Base-by-base conservation (phyloP, 2,329 filamentous ascomycete species). In the Fusarium beomiforme region DNA sequence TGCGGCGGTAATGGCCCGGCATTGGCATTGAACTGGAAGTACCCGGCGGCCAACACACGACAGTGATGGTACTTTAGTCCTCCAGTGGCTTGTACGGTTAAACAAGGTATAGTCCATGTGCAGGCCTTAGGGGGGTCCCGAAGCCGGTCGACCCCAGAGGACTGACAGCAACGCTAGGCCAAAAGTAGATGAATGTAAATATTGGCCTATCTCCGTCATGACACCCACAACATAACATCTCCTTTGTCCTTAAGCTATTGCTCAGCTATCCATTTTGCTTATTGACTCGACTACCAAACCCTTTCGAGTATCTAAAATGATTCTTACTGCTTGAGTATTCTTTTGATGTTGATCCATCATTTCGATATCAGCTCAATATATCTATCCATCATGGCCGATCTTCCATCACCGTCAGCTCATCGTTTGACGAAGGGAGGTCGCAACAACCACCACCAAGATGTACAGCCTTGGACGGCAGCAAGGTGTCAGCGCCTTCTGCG, bases 401-500 rank as follows among this genome's bases (percentile, higher is more conserved):
- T 53, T 17, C 46, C 65, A 26, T 64, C 62, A 12, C 61, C 63
- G 23, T 68, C 72, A 55, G 71, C 67, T 42, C 73, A 76, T 50
- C 54, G 57, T 24, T 55, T 70, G 12, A 39, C 55, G 16, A 47
- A 34, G n/a, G 37, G 53, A 13, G 43, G 26, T 31, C 29, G 29
- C 6, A 67, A 61, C 34, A 42, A 43, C 21, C 46, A 49, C 47
- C 59, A 59, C 41, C 59, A 72, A 44, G 65, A 73, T 34, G n/a
- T 62, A 16, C 80, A 81, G 46, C 78, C 78, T 16, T 87, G 85
- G 85, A 86, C 84, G 8, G 83, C 85, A 8, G 80, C 83, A 53
- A 78, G 84, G 59, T 87, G 85, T 46, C 81, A 84, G 50, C 80
- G 84, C 5, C 74, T 86, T 9, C 79, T 87, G 21, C 83, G 85